Conservation (phyloP, 192 early-diverging fungal genomes). For the Coemansia nantahalensis region DNA sequence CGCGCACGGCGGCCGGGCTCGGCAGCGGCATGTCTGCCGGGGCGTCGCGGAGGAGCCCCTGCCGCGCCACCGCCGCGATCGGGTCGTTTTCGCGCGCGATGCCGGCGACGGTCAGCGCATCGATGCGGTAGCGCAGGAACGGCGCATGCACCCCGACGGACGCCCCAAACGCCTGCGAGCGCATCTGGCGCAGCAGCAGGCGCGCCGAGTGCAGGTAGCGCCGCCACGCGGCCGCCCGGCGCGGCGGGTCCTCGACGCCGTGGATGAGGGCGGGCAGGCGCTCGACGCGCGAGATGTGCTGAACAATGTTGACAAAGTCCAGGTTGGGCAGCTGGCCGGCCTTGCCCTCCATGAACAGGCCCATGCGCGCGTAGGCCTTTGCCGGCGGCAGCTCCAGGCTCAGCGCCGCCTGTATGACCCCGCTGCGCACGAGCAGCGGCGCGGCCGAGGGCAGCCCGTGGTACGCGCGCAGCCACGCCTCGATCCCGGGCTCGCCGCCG, state of each 20-base stretch:
- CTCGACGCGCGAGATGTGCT: slow-evolving; percentile 53
- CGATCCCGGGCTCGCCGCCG: slow-evolving; percentile 67
- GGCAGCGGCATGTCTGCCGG: slow-evolving; percentile 11
- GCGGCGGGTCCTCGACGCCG: slow-evolving; percentile 19
- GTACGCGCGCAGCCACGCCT: slow-evolving; percentile 87
- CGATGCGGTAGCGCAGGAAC: slow-evolving; percentile 67
- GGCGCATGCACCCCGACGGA: slow-evolving; percentile 39
- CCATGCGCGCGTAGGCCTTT: slow-evolving; percentile 56
- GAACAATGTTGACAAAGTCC: slow-evolving; percentile 81
- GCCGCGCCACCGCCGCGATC: slow-evolving; percentile 2
- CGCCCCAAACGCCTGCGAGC: slow-evolving; percentile 42
- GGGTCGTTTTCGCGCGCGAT: slow-evolving; percentile 29
- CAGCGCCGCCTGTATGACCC: slow-evolving; percentile 82
- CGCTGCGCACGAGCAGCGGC: slow-evolving; percentile 55
- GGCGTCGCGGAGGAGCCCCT: not conserved
- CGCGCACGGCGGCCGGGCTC: not conserved
- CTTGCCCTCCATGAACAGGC: slow-evolving; percentile 79
- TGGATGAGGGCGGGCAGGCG: slow-evolving; percentile 53
- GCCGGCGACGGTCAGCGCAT: slow-evolving; percentile 65
- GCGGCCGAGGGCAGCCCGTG: slow-evolving; percentile 59
- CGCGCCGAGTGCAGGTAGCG: slow-evolving; percentile 24
- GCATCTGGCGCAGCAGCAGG: slow-evolving; percentile 35
- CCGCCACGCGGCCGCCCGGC: slow-evolving; percentile 4
- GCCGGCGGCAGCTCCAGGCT: slow-evolving; percentile 81
- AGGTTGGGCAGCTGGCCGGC: slow-evolving; percentile 92